Evolutionary conservation across 805 yeast species (phyloP), one percentile per base, ranked within the genome.

Genomic region (Metschnikowia corniflorae): DNA sequence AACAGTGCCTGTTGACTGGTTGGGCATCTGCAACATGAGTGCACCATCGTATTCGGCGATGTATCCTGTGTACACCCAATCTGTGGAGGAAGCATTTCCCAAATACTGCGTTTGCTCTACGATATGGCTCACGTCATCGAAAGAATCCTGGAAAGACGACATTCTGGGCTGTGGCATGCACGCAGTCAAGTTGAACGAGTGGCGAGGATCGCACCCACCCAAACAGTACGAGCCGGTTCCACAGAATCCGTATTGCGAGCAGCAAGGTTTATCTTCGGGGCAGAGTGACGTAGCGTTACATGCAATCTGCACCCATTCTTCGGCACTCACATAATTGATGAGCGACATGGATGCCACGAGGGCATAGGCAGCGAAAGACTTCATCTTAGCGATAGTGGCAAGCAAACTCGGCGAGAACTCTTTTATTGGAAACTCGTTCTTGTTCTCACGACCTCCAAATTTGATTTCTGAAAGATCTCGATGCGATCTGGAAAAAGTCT

Each of bases 101-200:
- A 84, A 66, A 60, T 75, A 82, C 9, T 65, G 61, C 25, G 37
- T 36, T 29, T 60, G 60, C 26, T 50, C 34, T 15, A 42, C 36
- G 16, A 71, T 36, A 6, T 43, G 29, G 26, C 56, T 57, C 7
- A 55, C 47, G 31, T 57, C 49, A 40, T 56, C 59, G 50, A 80
- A 78, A 1, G 48, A 43, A 6, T 77, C 75, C 2, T 55, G 40
- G 24, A 68, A 54, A 43, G 73, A 55, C 51, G 69, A 58, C 71
- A 94, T 86, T 6, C 78, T 68, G 9, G 97, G 96, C 75, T 77
- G 75, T 5, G 97, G 88, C 79, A 86, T 76, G 64, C 97, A 89
- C 0, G 96, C 78, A 9, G 75, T 63, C 35, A 75, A 53, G 46
- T 71, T 71, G 65, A 60, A 78, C 4, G 95, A 85, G 54, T 51